A percentile compares a stretch with the other conserved stretches of the same genome.
These are phyloP conservation scores for Vitis labrusca DNA, from an alignment of 164 flowering plant genomes.

Conservation along the genomic window DNA sequence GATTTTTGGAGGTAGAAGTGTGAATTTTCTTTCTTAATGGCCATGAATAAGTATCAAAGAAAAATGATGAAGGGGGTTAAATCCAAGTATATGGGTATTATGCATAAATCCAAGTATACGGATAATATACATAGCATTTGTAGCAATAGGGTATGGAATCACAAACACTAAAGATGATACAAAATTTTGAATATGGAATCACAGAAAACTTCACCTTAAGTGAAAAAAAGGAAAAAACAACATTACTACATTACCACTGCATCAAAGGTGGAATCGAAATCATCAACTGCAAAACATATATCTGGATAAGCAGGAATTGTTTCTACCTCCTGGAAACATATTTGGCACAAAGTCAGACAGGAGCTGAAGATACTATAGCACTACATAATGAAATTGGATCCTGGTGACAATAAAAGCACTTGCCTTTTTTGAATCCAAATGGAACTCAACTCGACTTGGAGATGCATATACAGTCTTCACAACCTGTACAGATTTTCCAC, in stretches of 20 bases:
- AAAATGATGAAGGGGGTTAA: too few species aligned
- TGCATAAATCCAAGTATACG: too few species aligned
- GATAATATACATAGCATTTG: too few species aligned
- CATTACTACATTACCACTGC: slow-evolving; percentile 70
- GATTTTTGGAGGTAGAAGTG: too few species aligned
- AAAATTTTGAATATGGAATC: too few species aligned
- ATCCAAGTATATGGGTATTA: too few species aligned
- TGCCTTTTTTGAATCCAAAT: slow-evolving; percentile 89
- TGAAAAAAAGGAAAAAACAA: background rate
- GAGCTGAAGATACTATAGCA: slow-evolving; percentile 1
- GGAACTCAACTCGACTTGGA: slow-evolving; percentile 94
- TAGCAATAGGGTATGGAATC: too few species aligned
- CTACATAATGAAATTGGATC: background rate
- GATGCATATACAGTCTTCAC: slow-evolving; percentile 98
- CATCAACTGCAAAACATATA: slow-evolving; percentile 97
- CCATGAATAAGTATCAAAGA: too few species aligned
- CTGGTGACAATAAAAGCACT: slow-evolving; percentile 13
- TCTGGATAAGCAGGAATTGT: slow-evolving; percentile 97
- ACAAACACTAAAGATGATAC: too few species aligned
- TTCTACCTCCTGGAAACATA: slow-evolving; percentile 72
- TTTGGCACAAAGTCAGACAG: slow-evolving; percentile 13
- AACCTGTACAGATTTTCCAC: slow-evolving; percentile 47
- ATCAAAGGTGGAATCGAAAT: slow-evolving; percentile 96
- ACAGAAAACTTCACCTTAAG: too few species aligned
- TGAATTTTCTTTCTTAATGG: too few species aligned